Conservation (phyloP, 176 grass and related monocot genomes). For the Secale cereale region DNA sequence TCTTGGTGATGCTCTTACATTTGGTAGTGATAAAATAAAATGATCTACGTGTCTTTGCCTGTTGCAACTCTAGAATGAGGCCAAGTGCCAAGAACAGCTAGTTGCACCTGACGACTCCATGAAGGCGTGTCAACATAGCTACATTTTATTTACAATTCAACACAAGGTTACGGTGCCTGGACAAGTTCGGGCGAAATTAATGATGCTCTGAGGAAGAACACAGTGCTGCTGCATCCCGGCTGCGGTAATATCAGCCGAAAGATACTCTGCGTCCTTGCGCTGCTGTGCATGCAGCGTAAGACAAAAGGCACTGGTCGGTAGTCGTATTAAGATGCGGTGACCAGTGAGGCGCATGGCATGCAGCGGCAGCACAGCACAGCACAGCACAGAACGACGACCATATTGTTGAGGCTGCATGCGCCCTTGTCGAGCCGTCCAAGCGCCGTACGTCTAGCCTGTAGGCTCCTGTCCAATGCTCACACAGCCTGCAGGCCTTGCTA, state of each 20-base stretch:
- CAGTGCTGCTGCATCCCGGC: not conserved
- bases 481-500: no score
- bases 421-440: no score
- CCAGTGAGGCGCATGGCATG: not conserved
- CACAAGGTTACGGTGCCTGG: not conserved
- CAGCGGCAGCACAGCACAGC: no score
- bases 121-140: not conserved
- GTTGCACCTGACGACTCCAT: not conserved
- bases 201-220: conserved; percentile 4
- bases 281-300: not conserved
- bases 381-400: no score
- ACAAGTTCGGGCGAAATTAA: not conserved
- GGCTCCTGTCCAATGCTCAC: not conserved
- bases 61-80: not conserved
- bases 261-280: not conserved
- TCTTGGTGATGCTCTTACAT: not conserved
- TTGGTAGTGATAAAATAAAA: no score
- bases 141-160: not conserved
- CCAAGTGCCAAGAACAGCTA: not conserved
- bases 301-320: not conserved
- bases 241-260: not conserved
- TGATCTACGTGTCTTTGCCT: no score
- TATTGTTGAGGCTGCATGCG: not conserved
- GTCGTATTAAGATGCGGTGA: not conserved
- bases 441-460: not conserved